Evolutionary conservation across 2,329 filamentous ascomycete genomes (phyloP), one percentile per base, ranked within the genome.

Genomic region (Curvularia eragrostidis): DNA sequence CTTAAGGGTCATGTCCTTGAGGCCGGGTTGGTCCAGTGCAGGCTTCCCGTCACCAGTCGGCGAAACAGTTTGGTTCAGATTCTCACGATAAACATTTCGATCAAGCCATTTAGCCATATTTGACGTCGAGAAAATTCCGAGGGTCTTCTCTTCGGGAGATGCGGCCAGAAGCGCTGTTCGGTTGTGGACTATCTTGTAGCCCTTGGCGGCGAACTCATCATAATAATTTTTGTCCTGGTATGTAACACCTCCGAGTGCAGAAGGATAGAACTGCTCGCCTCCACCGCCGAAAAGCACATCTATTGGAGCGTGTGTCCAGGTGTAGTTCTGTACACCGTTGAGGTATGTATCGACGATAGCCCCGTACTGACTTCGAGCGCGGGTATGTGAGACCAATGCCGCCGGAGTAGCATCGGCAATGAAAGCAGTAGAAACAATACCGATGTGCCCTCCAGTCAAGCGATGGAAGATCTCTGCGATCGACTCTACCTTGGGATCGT

Each of bases 1-100:
- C 81, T 96, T 96, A 67, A 93, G 81, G 0, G 91, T 93, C 91
- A 96, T 96, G 43, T 95, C 90, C 79, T 92, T 94, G 49, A 95
- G 86, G 4, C 91, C 91, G 0, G 91, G 91, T 26, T 94, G 86
- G 70, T 95, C 91, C 7, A 84, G 81, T 5, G 91, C 91, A 39
- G 89, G 80, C 15, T 79, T 81, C 41, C 84, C 82, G 61, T 83
- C 83, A 49, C 91, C 91, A 10, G 85, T 81, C 1, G 91, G 91
- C 66, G 89, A 84, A 75, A 93, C 91, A 56, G 84, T 84, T 61
- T 89, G 83, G 64, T 83, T 80, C 23, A 94, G 80, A 78, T 94
- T 93, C 23, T 87, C 80, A 9, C 80, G 85, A 81, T 91, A 95
- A 64, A 96, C 75, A 68, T 95, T 93, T 64, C 91, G 88, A 79